Percentiles rank a stretch among this genome's conserved stretches.
Evolutionary conservation across 306 rosid species (phyloP).

Genomic region (Styphnolobium japonicum): DNA sequence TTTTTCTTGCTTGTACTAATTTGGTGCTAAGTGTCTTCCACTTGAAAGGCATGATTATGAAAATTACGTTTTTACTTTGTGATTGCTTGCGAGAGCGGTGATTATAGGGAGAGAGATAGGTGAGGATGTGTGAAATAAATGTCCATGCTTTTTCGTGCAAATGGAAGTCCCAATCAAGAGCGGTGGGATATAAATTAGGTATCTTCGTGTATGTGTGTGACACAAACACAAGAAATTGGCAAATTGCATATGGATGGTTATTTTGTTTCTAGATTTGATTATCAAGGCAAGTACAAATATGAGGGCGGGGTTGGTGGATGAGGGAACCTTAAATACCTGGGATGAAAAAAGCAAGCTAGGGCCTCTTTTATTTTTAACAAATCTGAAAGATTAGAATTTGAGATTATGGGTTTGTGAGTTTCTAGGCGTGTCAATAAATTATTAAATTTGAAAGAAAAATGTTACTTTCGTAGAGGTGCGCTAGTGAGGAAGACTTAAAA

Average conservation of each 20-base stretch:
- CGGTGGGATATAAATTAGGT: conserved; percentile 10
- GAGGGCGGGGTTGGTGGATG: background rate
- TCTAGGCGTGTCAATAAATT: background rate
- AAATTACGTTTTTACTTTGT: background rate
- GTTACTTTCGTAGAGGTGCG: too few species aligned
- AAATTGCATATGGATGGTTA: background rate
- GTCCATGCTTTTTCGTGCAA: background rate
- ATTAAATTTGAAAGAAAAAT: too few species aligned
- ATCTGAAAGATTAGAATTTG: background rate
- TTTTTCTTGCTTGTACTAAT: background rate
- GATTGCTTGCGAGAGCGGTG: background rate
- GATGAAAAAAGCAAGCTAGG: background rate
- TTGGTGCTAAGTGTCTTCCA: background rate
- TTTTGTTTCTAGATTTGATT: background rate
- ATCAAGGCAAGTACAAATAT: background rate
- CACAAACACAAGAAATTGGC: background rate
- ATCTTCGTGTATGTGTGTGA: background rate
- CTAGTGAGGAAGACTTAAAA: too few species aligned
- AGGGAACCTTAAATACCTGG: background rate
- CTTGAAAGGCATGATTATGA: background rate
- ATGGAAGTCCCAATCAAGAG: conserved; percentile 25
- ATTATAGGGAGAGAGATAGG: background rate
- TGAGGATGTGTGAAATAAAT: conserved; percentile 21
- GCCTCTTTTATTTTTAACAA: background rate
- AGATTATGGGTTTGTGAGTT: background rate